Conservation (phyloP, 139 green algal genomes). For the Yamagishiella unicocca region DNA sequence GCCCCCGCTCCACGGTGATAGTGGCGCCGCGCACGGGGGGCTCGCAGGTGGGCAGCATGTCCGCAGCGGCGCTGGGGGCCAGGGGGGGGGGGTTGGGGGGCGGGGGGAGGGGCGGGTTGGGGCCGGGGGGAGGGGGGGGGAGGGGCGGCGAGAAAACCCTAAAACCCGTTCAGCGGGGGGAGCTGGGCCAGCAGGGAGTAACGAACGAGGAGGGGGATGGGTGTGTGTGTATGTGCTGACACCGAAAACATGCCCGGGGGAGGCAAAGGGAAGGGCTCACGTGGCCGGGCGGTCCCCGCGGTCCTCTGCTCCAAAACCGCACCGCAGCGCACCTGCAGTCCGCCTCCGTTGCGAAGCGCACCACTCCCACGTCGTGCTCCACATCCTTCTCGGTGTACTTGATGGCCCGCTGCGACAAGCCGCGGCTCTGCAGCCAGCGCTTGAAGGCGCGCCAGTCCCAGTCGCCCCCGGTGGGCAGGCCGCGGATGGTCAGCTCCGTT, state of each 20-base stretch:
- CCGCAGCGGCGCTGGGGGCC: not conserved
- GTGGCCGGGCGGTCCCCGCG: no score
- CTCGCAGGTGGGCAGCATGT: not conserved
- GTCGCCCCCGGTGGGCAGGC: not conserved
- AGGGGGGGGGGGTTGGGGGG: not conserved
- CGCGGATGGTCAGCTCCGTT: constrained; percentile 25
- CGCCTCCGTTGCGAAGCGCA: not conserved
- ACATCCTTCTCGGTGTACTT: constrained; percentile 16
- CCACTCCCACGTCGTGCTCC: not conserved
- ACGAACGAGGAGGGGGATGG: no score
- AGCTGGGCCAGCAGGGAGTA: no score
- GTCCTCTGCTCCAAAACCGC: no score
- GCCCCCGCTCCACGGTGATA: not conserved
- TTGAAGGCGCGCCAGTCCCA: constrained; percentile 39
- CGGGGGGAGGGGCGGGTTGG: no score
- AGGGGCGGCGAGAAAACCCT: no score
- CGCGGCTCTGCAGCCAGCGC: constrained; percentile 10
- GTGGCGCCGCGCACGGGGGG: not conserved
- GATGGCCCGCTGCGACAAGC: constrained; percentile 6
- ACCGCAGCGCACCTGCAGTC: constrained; percentile 40
- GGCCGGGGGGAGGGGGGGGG: no score
- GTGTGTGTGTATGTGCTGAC: no score
- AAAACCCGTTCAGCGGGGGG: no score
- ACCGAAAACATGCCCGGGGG: no score
- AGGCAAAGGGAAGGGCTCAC: no score